Evolutionary conservation across 2,329 filamentous ascomycete genomes (phyloP), one percentile per base, ranked within the genome.

Genomic region (Colletotrichum simmondsii): DNA sequence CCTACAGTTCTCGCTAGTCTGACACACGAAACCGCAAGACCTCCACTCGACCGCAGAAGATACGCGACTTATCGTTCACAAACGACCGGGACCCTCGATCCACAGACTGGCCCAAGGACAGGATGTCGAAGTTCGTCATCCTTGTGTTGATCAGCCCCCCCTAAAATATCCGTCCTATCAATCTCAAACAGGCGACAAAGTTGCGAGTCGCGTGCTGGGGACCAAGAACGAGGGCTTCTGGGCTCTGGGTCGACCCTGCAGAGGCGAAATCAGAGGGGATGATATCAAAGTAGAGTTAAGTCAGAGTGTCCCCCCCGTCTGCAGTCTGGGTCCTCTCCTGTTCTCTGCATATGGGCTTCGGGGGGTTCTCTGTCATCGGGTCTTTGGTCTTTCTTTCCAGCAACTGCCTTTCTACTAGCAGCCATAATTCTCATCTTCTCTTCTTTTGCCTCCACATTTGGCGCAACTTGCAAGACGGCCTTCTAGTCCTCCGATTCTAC

Each of bases 161-260:
- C 80, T 77, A 79, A 82, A 83, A 84, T 83, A 82, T 77, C 81
- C 82, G 79, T 85, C 82, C 83, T 83, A 86, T 87, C 81, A 86
- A 86, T 83, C 83, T 88, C 87, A 89, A 88, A 89, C 87, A 77
- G 75, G 76, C 75, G 70, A 75, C 61, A 37, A 62, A 71, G 65
- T 62, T 74, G 68, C 72, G 68, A 74, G 72, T 72, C 74, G 63
- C 66, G 62, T 73, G 72, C 71, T 75, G 76, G 75, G 59, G 60
- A 26, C 42, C 59, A 56, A 54, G 59, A 64, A 63, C 52, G 64
- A 68, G 35, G 30, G 65, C 68, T 32, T 68, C 68, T 52, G 57
- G 63, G 64, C 68, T 68, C 52, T 58, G 69, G 52, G 35, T 49
- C 37, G 65, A 59, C 53, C 65, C 65, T 64, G 59, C 35, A 59